Evolutionary conservation across 768 basidiomycete species (phyloP).

Genomic region (Tricholoma furcatifolium): DNA sequence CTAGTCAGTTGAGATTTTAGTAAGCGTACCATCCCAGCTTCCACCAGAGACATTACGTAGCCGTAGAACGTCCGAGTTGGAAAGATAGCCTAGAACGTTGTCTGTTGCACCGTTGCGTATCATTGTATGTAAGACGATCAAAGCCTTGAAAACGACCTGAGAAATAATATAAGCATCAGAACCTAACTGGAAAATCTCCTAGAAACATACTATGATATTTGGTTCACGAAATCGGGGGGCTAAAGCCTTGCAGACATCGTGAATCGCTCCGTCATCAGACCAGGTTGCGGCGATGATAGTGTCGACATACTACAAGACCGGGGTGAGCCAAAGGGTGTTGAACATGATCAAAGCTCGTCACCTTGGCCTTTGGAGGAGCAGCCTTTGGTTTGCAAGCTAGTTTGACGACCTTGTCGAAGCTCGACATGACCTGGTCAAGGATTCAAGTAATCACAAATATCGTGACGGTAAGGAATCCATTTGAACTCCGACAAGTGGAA

Average conservation of each 20-base stretch:
- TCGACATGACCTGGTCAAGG: constrained; percentile 51
- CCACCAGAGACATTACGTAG: constrained; percentile 78
- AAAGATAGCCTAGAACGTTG: constrained; percentile 83
- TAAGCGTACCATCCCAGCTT: constrained; percentile 79
- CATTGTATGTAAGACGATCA: constrained; percentile 95
- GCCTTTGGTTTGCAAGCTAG: constrained; percentile 97
- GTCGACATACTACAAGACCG: constrained; percentile 77
- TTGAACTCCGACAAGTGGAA: constrained; percentile 17
- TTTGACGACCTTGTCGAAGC: constrained; percentile 91
- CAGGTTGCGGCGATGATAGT: constrained; percentile 96
- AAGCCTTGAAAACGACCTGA: constrained; percentile 98
- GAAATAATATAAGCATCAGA: constrained; percentile 4
- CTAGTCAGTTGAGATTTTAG: neutral
- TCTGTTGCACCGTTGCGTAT: constrained; percentile 96
- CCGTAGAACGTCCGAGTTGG: constrained; percentile 77
- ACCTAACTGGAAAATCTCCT: neutral
- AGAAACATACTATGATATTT: constrained; percentile 74
- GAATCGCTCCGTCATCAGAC: constrained; percentile 89
- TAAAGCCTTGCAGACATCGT: constrained; percentile 91
- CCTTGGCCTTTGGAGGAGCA: constrained; percentile 94
- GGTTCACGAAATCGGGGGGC: constrained; percentile 85
- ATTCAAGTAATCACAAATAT: constrained; percentile 16
- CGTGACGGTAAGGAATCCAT: constrained; percentile 12
- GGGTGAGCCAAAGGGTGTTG: constrained; percentile 1
- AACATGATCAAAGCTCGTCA: constrained; percentile 25